Conservation (phyloP, 108 stramenopile genomes). For the Nitzschia sp. region DNA sequence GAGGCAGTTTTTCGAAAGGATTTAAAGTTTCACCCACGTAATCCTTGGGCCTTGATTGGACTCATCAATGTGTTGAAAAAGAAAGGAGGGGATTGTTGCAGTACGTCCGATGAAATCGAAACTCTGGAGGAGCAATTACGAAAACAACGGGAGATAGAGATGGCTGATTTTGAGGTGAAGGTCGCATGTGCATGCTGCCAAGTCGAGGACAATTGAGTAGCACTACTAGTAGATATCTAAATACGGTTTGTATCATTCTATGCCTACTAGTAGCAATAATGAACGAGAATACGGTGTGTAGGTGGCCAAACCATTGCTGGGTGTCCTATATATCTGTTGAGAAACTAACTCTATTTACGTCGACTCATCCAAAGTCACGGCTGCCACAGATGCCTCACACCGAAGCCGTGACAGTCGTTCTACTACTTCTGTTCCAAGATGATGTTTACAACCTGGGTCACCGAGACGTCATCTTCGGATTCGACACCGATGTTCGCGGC, state of each 20-base stretch:
- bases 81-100: slow-evolving; percentile 19
- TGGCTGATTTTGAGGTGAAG: slow-evolving; percentile 65
- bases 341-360: too few species aligned
- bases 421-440: slow-evolving; percentile 41
- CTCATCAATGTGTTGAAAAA: slow-evolving; percentile 56
- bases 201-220: background rate
- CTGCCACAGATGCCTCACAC: too few species aligned
- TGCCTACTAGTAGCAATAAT: too few species aligned
- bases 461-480: slow-evolving; percentile 51
- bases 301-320: too few species aligned
- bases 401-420: background rate
- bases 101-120: slow-evolving; percentile 31
- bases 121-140: slow-evolving; percentile 37
- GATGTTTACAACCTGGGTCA: slow-evolving; percentile 51
- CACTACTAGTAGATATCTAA: background rate
- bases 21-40: slow-evolving; percentile 78
- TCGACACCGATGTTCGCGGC: slow-evolving; percentile 69
- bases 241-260: too few species aligned
- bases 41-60: slow-evolving; percentile 83
- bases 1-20: slow-evolving; percentile 75
- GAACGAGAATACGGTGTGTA: too few species aligned
- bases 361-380: too few species aligned
- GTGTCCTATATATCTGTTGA: too few species aligned
- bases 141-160: slow-evolving; percentile 46
- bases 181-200: slow-evolving; percentile 76